Evolutionary conservation across 2,329 filamentous ascomycete species (phyloP), one percentile per base, ranked within the genome.

Genomic region (Aureobasidium musti): DNA sequence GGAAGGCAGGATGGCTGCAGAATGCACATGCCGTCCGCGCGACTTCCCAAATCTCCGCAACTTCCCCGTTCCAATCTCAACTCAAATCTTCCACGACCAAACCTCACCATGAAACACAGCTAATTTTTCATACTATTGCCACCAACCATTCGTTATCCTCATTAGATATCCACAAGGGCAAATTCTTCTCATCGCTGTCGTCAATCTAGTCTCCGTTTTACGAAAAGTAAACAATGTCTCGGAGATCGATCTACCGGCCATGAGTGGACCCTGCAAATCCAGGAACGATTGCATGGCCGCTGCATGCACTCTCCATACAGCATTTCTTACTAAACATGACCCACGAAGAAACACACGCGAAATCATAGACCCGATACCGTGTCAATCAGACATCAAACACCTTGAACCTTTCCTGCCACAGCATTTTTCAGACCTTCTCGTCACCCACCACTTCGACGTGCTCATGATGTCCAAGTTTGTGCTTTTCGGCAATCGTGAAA

Each of bases 351-450:
- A 1, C 17, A 26, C 43, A 5, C 3, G 8, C 11, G 5, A 5
- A 11, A 19, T 23, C 4, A 13, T n/a, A 43, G 5, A 19, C 5
- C 10, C 43, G 21, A 26, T 5, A 47, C 10, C 21, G 10, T 47
- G 26, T 26, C 43, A 10, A 11, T 21, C 14, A 47, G n/a, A 47
- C 21, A 28, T 4, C 43, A 47, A 21, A 6, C n/a, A 45, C 10
- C 21, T 3, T 47, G 0, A 47, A 26, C 2, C 11, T 3, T 26
- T 21, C 21, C 43, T 28, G 23, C 14, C 23, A 49, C 13, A 8
- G 1, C 23, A 49, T 28, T 14, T 13, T 28, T 60, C 56, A 61
- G 80, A 56, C 65, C 47, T 67, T 63, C 47, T 63, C 57, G 6
- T 39, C 35, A 0, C 35, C 35, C 14, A 39, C 52, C 13, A 67